Conservation (phyloP, 768 basidiomycete species). For the Candolleomyces eurysporus region DNA sequence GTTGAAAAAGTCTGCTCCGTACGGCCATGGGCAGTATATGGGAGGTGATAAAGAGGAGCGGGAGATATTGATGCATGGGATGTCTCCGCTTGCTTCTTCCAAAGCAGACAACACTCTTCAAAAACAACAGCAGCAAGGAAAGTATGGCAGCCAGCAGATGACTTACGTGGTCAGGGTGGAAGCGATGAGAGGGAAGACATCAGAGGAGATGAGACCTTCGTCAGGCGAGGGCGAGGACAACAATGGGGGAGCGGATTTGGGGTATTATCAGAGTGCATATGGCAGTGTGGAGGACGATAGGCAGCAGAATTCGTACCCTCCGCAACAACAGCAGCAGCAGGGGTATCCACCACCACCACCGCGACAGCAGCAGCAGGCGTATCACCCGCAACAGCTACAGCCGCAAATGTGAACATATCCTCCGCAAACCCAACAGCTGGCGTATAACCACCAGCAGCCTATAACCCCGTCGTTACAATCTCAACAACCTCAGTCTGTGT, state of each 20-base stretch:
- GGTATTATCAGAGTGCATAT: constrained; percentile 1
- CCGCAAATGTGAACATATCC: too few relatives aligned
- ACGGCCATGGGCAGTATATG: background rate
- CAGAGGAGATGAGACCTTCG: background rate
- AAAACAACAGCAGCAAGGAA: background rate
- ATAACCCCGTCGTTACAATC: too few relatives aligned
- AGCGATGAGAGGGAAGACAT: background rate
- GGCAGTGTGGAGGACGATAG: background rate
- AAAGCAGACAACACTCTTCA: background rate
- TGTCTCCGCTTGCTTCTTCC: background rate
- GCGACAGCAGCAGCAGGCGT: too few relatives aligned
- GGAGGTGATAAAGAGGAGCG: background rate
- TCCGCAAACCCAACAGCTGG: too few relatives aligned
- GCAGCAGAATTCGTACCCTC: too few relatives aligned
- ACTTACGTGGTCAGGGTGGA: too few relatives aligned
- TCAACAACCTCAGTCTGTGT: too few relatives aligned
- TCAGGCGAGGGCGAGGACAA: background rate
- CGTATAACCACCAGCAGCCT: too few relatives aligned
- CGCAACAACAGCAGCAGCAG: too few relatives aligned
- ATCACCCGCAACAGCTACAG: too few relatives aligned
- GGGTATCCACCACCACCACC: too few relatives aligned
- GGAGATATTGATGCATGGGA: background rate
- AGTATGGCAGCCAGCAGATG: too few relatives aligned
- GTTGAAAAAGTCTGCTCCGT: background rate
- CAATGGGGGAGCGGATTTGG: background rate